phyloP scores from a whole-genome alignment of 2,329 filamentous ascomycete species.

The Colletotrichum filicis region DNA sequence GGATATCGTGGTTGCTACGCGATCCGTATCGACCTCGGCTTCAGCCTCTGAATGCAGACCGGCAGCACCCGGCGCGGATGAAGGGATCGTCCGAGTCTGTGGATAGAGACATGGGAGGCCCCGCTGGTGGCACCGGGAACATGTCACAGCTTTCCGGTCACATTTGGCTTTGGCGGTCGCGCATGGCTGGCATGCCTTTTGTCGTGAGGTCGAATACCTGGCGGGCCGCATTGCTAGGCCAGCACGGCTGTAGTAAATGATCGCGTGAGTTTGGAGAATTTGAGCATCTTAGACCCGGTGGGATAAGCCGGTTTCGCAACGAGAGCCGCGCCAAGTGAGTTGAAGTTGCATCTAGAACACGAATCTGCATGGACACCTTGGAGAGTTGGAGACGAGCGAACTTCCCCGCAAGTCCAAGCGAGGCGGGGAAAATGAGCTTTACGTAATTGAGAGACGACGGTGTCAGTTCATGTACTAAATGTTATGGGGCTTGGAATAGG shows the following conservation, averaged over 20 bases:
- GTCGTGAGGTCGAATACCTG: conserved; percentile 50
- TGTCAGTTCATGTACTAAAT: not conserved
- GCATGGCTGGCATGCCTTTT: conserved; percentile 52
- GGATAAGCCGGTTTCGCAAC: not conserved
- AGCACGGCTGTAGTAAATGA: not conserved
- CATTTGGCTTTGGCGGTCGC: conserved; percentile 52
- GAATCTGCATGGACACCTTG: not conserved
- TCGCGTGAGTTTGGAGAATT: not conserved
- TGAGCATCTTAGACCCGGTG: not conserved
- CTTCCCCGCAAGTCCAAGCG: not conserved
- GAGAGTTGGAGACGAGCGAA: not conserved
- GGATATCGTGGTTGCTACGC: no score
- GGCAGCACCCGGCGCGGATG: not conserved
- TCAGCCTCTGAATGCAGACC: not conserved
- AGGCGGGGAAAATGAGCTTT: conserved; percentile 8
- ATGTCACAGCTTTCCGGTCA: conserved; percentile 46
- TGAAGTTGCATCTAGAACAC: not conserved
- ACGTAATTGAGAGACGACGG: not conserved
- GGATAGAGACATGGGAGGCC: conserved; percentile 45
- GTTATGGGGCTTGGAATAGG: not conserved
- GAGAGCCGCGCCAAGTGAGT: not conserved
- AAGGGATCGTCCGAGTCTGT: conserved; percentile 1
- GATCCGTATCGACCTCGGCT: not conserved
- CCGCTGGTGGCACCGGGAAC: conserved; percentile 46
- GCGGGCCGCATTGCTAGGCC: conserved; percentile 15